Evolutionary conservation across 2,329 filamentous ascomycete species (phyloP), one percentile per base, ranked within the genome.

Genomic region (Phialophora chinensis): DNA sequence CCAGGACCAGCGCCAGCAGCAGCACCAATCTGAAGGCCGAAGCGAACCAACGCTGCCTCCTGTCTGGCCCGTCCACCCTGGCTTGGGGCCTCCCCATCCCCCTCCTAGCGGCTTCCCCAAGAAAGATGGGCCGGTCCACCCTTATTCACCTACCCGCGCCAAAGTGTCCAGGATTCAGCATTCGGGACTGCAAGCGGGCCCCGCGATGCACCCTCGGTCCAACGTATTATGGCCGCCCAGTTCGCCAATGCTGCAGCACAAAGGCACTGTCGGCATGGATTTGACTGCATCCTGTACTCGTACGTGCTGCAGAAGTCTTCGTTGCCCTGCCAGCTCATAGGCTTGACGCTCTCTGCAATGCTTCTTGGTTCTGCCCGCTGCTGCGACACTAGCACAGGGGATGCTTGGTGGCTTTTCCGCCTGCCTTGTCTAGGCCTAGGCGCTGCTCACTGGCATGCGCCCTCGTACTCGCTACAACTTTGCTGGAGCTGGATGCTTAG

Each of bases 391-490:
- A 17, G 23, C 47, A 52, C 49, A 61, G 58, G 58, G 58, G 58
- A 52, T 38, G 58, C 31, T 23, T 38, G 31, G 44, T 52, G 31
- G 58, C 29, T 42, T 52, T 53, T 23, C 29, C 33, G 58, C 20
- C 58, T 53, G 38, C 52, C 58, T 53, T 27, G 2, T 61, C 58
- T 42, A n/a, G 42, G 52, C 42, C 29, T 65, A 65, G 63, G 58
- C 55, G 62, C 20, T 44, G 27, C 31, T 54, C 12, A 5, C 14
- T 25, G 29, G 53, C 25, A 55, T 53, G 53, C 25, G 29, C 53
- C 29, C 52, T 58, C 56, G 44, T 60, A 60, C 63, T 65, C 56
- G 63, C 63, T 65, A 54, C 44, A 25, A 44, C 38, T 23, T 58
- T 42, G 56, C 44, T 53, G 38, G 38, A 61, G 58, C 17, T 42